Percentiles rank a stretch among this genome's conserved stretches.
Evolutionary conservation across 768 basidiomycete genomes (phyloP).

Genomic region (Termitomyces sp.): DNA sequence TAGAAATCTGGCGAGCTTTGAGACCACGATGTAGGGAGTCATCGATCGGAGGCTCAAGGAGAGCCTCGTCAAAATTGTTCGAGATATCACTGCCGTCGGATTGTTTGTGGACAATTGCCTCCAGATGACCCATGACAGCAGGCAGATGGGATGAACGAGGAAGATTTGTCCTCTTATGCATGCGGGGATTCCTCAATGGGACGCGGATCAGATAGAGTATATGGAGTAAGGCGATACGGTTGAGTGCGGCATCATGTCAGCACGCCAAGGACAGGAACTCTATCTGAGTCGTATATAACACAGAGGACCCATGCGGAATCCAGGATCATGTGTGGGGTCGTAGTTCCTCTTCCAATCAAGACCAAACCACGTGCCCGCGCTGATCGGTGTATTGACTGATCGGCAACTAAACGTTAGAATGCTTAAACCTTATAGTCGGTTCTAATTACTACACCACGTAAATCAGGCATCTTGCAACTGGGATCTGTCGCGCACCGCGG

Average conservation of each 20-base stretch:
- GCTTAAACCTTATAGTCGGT: too few relatives aligned
- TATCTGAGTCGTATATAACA: too few relatives aligned
- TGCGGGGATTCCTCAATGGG: not conserved
- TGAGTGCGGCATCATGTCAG: not conserved
- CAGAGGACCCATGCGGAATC: too few relatives aligned
- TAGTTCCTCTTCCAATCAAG: too few relatives aligned
- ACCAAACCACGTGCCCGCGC: too few relatives aligned
- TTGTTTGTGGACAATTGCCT: constrained; percentile 15
- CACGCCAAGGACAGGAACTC: not conserved
- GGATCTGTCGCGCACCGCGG: too few relatives aligned
- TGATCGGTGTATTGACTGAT: too few relatives aligned
- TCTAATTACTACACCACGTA: too few relatives aligned
- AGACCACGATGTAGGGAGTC: constrained; percentile 41
- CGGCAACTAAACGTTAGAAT: too few relatives aligned
- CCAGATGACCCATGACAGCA: constrained; percentile 14
- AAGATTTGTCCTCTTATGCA: not conserved
- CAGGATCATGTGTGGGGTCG: too few relatives aligned
- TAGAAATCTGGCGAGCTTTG: constrained; percentile 47
- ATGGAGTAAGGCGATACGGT: not conserved
- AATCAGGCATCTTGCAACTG: too few relatives aligned
- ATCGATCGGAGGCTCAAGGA: constrained; percentile 27
- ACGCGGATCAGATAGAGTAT: not conserved
- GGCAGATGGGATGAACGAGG: constrained; percentile 3
- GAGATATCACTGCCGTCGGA: constrained; percentile 15
- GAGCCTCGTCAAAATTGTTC: constrained; percentile 19